Evolutionary conservation across 2,329 filamentous ascomycete genomes (phyloP).

Genomic region (Capronia coronata): DNA sequence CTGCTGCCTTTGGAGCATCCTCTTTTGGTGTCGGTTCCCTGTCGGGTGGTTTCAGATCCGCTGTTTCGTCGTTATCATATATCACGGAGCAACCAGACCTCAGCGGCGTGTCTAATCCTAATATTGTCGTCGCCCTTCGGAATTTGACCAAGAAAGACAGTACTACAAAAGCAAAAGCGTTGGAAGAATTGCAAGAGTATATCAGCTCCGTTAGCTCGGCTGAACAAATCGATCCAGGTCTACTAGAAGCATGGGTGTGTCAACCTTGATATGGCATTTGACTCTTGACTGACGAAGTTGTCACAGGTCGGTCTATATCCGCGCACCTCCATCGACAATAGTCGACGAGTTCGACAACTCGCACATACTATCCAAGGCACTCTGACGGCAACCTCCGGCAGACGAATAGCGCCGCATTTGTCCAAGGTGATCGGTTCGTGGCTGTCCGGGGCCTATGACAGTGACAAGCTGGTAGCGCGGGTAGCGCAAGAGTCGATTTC

Average conservation of each 20-base stretch:
- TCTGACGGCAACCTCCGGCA: constrained; percentile 56
- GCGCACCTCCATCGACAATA: constrained; percentile 81
- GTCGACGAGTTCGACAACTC: constrained; percentile 78
- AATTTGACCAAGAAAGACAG: constrained; percentile 88
- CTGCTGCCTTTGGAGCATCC: constrained; percentile 38
- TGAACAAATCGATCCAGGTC: constrained; percentile 56
- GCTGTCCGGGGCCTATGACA: constrained; percentile 84
- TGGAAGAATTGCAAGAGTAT: constrained; percentile 73
- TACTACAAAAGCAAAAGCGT: constrained; percentile 80
- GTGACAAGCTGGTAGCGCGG: constrained; percentile 66
- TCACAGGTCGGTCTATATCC: constrained; percentile 75
- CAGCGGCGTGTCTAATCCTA: constrained; percentile 66
- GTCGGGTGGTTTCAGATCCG: constrained; percentile 32
- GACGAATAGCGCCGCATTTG: constrained; percentile 75
- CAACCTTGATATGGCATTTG: constrained; percentile 2
- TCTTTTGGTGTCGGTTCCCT: constrained; percentile 41
- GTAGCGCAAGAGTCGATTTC: constrained; percentile 72
- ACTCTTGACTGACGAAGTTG: constrained; percentile 14
- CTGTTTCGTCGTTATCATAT: constrained; percentile 65
- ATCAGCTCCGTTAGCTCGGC: constrained; percentile 37
- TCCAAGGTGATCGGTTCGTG: constrained; percentile 77
- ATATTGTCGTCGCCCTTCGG: constrained; percentile 84
- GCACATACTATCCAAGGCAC: constrained; percentile 68
- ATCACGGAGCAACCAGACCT: constrained; percentile 80
- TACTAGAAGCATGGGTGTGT: constrained; percentile 85